These are phyloP conservation scores for Tetrapisispora nanseiensis DNA, from an alignment of 805 yeast genomes.

Conservation along the genomic window DNA sequence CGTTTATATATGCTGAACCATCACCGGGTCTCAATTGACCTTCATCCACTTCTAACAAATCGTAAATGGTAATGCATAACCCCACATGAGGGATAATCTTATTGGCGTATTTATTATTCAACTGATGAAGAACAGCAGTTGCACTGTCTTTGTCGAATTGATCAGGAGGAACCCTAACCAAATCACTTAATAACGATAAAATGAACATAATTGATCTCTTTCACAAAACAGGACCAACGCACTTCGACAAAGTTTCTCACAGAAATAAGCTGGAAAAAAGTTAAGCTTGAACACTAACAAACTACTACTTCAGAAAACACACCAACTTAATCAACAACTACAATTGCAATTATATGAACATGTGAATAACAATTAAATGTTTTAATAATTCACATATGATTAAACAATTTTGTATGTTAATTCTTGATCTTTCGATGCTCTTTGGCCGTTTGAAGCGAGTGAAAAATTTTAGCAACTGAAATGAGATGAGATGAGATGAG, in stretches of 20 bases:
- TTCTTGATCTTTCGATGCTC: not conserved
- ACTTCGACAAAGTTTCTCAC: not conserved
- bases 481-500: slow-evolving; percentile 12
- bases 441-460: slow-evolving; percentile 11
- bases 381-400: too few relatives aligned
- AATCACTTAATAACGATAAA: slow-evolving; percentile 68
- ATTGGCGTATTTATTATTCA: slow-evolving; percentile 78
- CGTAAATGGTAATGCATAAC: slow-evolving; percentile 76
- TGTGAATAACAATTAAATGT: too few relatives aligned
- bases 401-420: not conserved
- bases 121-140: slow-evolving; percentile 66
- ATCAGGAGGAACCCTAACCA: slow-evolving; percentile 82
- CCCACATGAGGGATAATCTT: slow-evolving; percentile 80
- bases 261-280: too few relatives aligned
- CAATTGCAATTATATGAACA: too few relatives aligned
- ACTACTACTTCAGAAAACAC: too few relatives aligned
- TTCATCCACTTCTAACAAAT: slow-evolving; percentile 68
- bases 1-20: slow-evolving; percentile 75
- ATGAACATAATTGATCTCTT: slow-evolving; percentile 54
- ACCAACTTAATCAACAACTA: too few relatives aligned
- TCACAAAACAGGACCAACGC: not conserved
- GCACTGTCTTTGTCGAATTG: slow-evolving; percentile 63
- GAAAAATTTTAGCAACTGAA: slow-evolving; percentile 13
- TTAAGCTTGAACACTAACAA: too few relatives aligned
- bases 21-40: slow-evolving; percentile 91